Evolutionary conservation across 345 rosid species (phyloP).

Genomic region (Acer saccharum): DNA sequence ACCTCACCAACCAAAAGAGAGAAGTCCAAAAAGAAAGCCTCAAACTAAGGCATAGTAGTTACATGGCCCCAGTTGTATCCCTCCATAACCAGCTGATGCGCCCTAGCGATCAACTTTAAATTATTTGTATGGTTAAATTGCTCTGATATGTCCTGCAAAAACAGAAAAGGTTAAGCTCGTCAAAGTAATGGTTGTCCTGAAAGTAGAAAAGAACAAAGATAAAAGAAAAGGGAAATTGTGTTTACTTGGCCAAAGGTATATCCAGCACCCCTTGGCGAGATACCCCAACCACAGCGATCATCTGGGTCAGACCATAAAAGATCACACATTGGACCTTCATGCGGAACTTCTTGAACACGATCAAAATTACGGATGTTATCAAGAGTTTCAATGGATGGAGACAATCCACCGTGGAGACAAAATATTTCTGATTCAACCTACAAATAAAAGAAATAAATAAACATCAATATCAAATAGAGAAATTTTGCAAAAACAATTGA

Average conservation of each 20-base stretch:
- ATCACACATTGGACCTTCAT: slow-evolving; percentile 99
- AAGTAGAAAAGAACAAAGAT: background rate
- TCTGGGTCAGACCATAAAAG: slow-evolving; percentile 99
- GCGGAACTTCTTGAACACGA: slow-evolving; percentile 96
- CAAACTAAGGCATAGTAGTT: slow-evolving; percentile 25
- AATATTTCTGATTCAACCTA: slow-evolving; percentile 97
- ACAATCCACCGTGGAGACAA: slow-evolving; percentile 91
- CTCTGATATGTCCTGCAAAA: slow-evolving; percentile 85
- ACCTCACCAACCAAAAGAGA: slow-evolving; percentile 11
- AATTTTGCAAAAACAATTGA: background rate
- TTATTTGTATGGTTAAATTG: slow-evolving; percentile 91
- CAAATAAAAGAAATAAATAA: slow-evolving; percentile 19
- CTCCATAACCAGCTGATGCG: slow-evolving; percentile 97
- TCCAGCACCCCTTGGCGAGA: slow-evolving; percentile 97
- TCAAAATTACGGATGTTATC: slow-evolving; percentile 92
- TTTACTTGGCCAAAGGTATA: slow-evolving; percentile 95
- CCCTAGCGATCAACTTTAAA: slow-evolving; percentile 89
- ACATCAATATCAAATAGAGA: background rate
- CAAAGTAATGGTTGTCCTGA: background rate
- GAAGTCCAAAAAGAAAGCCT: background rate
- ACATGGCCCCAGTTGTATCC: slow-evolving; percentile 99
- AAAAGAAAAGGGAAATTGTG: background rate
- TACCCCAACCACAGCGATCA: slow-evolving; percentile 97
- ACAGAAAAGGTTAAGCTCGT: slow-evolving; percentile 10
- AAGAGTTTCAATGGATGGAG: slow-evolving; percentile 90